Evolutionary conservation across 2,329 filamentous ascomycete genomes (phyloP).

Genomic region (Bipolaris gigantea): DNA sequence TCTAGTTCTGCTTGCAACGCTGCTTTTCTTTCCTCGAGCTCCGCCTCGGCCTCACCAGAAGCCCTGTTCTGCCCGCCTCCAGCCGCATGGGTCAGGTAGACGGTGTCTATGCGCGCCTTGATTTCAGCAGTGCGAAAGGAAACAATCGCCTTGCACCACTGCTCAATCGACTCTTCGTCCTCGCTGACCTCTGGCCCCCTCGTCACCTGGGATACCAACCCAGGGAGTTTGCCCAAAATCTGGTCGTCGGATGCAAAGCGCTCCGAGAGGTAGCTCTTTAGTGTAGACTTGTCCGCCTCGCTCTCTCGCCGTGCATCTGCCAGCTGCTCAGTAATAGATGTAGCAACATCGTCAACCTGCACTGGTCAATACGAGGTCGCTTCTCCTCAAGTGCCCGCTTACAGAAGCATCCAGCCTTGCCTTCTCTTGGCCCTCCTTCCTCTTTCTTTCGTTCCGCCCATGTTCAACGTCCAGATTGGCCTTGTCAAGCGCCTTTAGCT

Average conservation of each 20-base stretch:
- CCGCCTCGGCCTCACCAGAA: conserved; percentile 35
- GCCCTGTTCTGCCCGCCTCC: conserved; percentile 7
- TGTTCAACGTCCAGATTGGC: conserved; percentile 45
- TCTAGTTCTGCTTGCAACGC: conserved; percentile 67
- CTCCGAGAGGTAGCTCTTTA: conserved; percentile 55
- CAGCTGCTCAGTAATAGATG: conserved; percentile 39
- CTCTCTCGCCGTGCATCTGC: conserved; percentile 52
- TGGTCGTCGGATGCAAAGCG: conserved; percentile 65
- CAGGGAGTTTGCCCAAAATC: conserved; percentile 66
- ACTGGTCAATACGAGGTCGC: neutral
- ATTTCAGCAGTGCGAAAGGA: conserved; percentile 47
- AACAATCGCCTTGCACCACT: conserved; percentile 55
- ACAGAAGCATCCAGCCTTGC: conserved; percentile 47
- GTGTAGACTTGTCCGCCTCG: conserved; percentile 48
- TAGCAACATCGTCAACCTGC: conserved; percentile 38
- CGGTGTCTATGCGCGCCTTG: conserved; percentile 51
- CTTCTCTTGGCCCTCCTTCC: conserved; percentile 46
- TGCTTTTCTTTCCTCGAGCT: conserved; percentile 55
- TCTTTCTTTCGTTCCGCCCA: conserved; percentile 43
- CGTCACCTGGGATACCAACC: conserved; percentile 64
- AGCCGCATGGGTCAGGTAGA: conserved; percentile 54
- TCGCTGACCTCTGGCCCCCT: conserved; percentile 52
- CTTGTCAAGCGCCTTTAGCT: conserved; percentile 54
- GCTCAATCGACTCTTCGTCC: conserved; percentile 57
- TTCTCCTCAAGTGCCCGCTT: neutral